These are phyloP conservation scores for Pythium sp. DNA, from an alignment of 352 stramenopile species.

Conservation along the genomic window DNA sequence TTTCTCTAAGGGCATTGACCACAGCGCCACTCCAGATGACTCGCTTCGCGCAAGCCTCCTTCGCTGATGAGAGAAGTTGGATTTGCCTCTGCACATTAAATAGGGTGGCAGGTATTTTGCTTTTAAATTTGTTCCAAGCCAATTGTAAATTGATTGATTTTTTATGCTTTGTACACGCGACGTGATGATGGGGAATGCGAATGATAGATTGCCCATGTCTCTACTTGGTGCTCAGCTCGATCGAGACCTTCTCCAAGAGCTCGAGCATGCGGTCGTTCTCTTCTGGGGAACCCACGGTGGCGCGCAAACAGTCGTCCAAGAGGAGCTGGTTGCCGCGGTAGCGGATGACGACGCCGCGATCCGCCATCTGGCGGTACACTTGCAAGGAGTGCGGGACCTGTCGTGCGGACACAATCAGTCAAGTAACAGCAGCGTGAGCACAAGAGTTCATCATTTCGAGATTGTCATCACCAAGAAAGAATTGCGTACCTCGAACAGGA, in stretches of 20 bases:
- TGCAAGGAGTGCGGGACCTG: slow-evolving; percentile 86
- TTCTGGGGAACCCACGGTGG: slow-evolving; percentile 92
- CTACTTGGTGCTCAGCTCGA: slow-evolving; percentile 28
- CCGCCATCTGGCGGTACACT: slow-evolving; percentile 94
- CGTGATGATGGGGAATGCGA: background rate
- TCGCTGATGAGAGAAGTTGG: slow-evolving; percentile 12
- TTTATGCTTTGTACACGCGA: background rate
- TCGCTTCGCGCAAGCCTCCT: slow-evolving; percentile 54
- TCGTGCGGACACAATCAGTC: background rate
- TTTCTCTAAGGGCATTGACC: slow-evolving; percentile 36
- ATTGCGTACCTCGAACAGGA: slow-evolving; percentile 91
- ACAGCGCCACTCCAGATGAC: slow-evolving; percentile 13
- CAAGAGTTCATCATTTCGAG: background rate
- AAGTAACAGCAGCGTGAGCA: background rate
- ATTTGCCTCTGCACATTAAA: background rate
- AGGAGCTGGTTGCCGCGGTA: slow-evolving; percentile 96
- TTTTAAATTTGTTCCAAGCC: background rate
- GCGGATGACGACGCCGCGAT: slow-evolving; percentile 93
- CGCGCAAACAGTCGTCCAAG: slow-evolving; percentile 93
- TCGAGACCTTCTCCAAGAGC: slow-evolving; percentile 68
- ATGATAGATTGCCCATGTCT: background rate
- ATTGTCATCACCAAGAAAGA: background rate
- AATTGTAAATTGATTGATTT: background rate
- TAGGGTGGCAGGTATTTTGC: background rate
- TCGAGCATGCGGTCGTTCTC: slow-evolving; percentile 94